Evolutionary conservation across 208 protist genomes (phyloP).

Genomic region (Leptomonas pyrrhocoris): DNA sequence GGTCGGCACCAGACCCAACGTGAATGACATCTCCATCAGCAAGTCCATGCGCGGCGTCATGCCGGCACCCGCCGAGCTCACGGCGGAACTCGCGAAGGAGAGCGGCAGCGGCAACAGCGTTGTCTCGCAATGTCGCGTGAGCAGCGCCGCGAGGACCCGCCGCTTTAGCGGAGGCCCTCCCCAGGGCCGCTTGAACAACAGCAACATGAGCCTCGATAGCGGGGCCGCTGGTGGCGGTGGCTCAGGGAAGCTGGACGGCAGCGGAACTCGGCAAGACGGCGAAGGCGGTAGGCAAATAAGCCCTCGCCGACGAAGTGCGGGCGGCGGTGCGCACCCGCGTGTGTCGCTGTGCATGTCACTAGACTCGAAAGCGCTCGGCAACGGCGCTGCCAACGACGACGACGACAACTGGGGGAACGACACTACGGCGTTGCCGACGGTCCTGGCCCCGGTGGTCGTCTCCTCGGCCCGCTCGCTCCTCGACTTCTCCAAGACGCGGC

Average conservation of each 20-base stretch:
- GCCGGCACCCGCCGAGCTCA: not conserved
- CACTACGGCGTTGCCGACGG: not conserved
- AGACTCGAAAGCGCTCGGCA: constrained; percentile 39
- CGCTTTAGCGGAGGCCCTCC: not conserved
- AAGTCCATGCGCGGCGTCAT: constrained; percentile 37
- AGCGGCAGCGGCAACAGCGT: not conserved
- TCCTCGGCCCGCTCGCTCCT: constrained; percentile 33
- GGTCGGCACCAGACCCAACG: constrained; percentile 22
- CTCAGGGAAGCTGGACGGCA: constrained; percentile 5
- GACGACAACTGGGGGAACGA: constrained; percentile 48
- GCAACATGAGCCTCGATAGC: constrained; percentile 31
- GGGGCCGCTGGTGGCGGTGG: constrained; percentile 1
- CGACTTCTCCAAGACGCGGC: constrained; percentile 31
- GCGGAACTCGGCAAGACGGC: not conserved
- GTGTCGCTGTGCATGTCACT: constrained; percentile 32
- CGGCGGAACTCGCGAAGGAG: not conserved
- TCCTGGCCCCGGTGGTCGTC: not conserved
- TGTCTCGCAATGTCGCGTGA: not conserved
- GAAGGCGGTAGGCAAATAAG: not conserved
- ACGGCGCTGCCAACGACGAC: not conserved
- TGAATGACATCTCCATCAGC: constrained; percentile 36
- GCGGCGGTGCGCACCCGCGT: not conserved
- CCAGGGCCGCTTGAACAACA: not conserved
- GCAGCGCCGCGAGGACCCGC: not conserved
- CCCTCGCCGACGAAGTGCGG: not conserved